Evolutionary conservation across 495 filamentous ascomycete species (phyloP), one percentile per base, ranked within the genome.

Genomic region (Thermochaetoides thermophila): DNA sequence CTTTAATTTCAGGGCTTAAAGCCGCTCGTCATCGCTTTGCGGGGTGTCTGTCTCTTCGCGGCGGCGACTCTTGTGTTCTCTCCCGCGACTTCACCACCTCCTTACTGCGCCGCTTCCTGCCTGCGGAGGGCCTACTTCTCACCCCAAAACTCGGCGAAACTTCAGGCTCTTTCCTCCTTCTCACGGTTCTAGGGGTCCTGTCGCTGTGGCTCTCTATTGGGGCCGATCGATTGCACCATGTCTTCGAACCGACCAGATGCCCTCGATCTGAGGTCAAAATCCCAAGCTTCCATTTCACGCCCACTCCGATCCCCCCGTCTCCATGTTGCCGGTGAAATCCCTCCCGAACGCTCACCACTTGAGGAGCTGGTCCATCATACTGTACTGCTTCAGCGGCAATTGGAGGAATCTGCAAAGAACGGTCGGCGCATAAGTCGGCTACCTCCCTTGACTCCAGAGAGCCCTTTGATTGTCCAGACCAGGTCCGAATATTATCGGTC

Each of bases 281-380:
- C 77, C 15, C 69, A 74, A 35, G 64, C 69, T 12, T 69, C 73
- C 14, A 51, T 69, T 55, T 60, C 61, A 17, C 56, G 66, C 23
- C 59, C 70, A 8, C 56, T 78, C 5, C 63, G 65, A 32, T 84
- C 79, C 3, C 78, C 81, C 26, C 73, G 79, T 32, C 60, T 86
- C 39, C 81, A 87, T 49, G 65, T 77, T 33, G 77, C 80, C 31
- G 89, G 87, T 30, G 89, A 94, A 45, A 68, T 84, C 7, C 87
- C 89, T 20, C 89, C 89, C 11, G 78, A 85, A 19, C 71, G 95
- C 30, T 96, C 89, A 2, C 89, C 89, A 11, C 71, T 97, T 29
- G 89, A 96, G 65, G 87, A 89, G 24, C 83, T 97, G 41, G 84
- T 84, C 12, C 69, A 82, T 38, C 86, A 94, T 42, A 85, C 84